A percentile compares a stretch with the other conserved stretches of the same genome.
Evolutionary conservation across 2,329 filamentous ascomycete genomes (phyloP).

Genomic region (Fusarium sp.): DNA sequence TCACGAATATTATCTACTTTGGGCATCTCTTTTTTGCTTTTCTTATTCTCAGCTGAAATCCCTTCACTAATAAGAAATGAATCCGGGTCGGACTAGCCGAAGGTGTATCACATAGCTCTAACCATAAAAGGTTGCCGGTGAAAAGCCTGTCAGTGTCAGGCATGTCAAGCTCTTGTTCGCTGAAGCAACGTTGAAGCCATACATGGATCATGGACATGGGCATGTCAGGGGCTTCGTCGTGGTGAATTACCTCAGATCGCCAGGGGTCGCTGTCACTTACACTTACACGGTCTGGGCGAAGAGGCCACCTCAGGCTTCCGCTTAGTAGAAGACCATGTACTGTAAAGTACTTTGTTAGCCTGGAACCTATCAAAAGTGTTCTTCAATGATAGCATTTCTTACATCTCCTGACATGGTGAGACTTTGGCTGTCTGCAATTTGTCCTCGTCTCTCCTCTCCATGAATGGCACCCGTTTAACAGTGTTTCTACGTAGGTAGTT

Average conservation of each 20-base stretch:
- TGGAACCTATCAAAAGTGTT: conserved; percentile 28
- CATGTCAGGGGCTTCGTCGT: conserved; percentile 26
- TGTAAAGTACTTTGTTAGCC: not conserved
- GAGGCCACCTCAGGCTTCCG: conserved; percentile 9
- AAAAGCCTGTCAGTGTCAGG: conserved; percentile 7
- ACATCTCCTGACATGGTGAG: conserved; percentile 48
- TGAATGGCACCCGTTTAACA: conserved; percentile 33
- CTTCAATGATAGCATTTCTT: conserved; percentile 2
- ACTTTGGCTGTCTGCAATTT: conserved; percentile 39
- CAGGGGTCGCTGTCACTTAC: conserved; percentile 23
- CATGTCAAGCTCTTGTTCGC: conserved; percentile 19
- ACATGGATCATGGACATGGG: not conserved
- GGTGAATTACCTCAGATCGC: conserved; percentile 21
- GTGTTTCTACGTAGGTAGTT: not conserved
- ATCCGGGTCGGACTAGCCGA: conserved; percentile 37
- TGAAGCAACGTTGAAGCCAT: conserved; percentile 16
- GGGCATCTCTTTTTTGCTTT: conserved; percentile 6
- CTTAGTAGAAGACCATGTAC: not conserved
- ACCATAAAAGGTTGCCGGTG: conserved; percentile 35
- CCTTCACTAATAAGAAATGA: conserved; percentile 7
- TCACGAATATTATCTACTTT: conserved; percentile 1
- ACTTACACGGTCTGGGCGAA: conserved; percentile 18
- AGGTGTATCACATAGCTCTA: conserved; percentile 40
- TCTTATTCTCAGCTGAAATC: not conserved
- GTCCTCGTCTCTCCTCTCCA: conserved; percentile 23